phyloP scores from a whole-genome alignment of 106 monocot species.

The Dioscorea dumetorum region DNA sequence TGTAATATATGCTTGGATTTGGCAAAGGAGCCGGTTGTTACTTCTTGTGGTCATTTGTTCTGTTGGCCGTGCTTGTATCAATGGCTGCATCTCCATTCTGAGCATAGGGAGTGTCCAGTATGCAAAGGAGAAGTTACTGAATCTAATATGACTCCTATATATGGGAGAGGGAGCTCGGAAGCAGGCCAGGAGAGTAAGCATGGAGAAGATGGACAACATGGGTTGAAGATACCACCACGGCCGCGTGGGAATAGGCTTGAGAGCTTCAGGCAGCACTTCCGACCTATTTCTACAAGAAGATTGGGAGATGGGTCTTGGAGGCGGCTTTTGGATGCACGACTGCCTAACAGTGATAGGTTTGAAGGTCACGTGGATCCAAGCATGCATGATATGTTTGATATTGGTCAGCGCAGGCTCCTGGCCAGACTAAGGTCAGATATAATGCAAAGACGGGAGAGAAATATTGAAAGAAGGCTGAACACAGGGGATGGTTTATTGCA shows the following conservation, averaged over 20 bases:
- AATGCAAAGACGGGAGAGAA: conserved; percentile 21
- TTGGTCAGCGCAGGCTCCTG: conserved; percentile 25
- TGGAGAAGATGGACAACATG: background rate
- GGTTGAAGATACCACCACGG: conserved; percentile 18
- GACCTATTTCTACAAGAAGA: conserved; percentile 4
- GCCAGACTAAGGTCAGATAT: conserved; percentile 52
- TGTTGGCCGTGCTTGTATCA: conserved; percentile 48
- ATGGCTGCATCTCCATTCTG: conserved; percentile 30
- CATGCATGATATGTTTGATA: conserved; percentile 31
- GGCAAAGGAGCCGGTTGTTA: conserved; percentile 40
- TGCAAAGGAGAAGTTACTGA: conserved; percentile 34
- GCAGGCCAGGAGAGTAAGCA: background rate
- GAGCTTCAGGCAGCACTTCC: conserved; percentile 19
- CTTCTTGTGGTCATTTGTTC: conserved; percentile 41
- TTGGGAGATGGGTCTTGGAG: conserved; percentile 16
- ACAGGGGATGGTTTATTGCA: conserved; percentile 10
- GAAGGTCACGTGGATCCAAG: conserved; percentile 35
- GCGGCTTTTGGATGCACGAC: conserved; percentile 39
- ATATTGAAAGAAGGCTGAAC: conserved; percentile 9
- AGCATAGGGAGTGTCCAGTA: conserved; percentile 36
- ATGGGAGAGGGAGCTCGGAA: conserved; percentile 23
- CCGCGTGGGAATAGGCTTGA: conserved; percentile 16
- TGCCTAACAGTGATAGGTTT: conserved; percentile 17
- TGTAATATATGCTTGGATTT: conserved; percentile 44
- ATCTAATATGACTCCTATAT: conserved; percentile 28